Conservation (phyloP, 2,329 filamentous ascomycete species). For the Peltaster fructicola region DNA sequence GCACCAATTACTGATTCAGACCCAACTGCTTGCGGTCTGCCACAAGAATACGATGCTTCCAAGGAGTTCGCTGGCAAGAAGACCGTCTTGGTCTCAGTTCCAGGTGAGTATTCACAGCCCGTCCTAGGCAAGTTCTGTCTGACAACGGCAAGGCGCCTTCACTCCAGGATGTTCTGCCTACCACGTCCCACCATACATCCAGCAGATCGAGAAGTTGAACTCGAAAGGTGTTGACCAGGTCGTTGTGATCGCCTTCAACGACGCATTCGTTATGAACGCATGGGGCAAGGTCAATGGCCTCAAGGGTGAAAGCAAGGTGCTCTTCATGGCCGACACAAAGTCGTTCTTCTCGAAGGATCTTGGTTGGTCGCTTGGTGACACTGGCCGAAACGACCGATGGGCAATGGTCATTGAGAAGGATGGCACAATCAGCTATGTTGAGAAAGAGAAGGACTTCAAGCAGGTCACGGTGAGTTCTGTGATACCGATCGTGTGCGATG, state of each 20-base stretch:
- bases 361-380: constrained; percentile 52
- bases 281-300: constrained; percentile 80
- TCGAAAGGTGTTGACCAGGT: constrained; percentile 69
- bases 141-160: constrained; percentile 50
- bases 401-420: constrained; percentile 62
- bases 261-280: constrained; percentile 71
- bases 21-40: constrained; percentile 61
- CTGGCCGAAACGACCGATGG: constrained; percentile 60
- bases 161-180: constrained; percentile 69
- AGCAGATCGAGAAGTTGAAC: constrained; percentile 52
- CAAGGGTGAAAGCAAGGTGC: constrained; percentile 51
- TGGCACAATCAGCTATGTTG: constrained; percentile 67
- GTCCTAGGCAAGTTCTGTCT: neutral
- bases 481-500: no score
- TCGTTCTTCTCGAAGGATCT: constrained; percentile 60
- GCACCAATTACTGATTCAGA: constrained; percentile 57
- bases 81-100: constrained; percentile 51
- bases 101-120: constrained; percentile 32
- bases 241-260: constrained; percentile 68
- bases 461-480: constrained; percentile 27
- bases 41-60: constrained; percentile 61
- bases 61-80: constrained; percentile 57
- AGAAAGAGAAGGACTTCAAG: constrained; percentile 43
- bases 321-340: constrained; percentile 61
- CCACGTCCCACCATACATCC: constrained; percentile 67